Evolutionary conservation across 306 rosid genomes (phyloP).

Genomic region (Lithocarpus polystachyus): DNA sequence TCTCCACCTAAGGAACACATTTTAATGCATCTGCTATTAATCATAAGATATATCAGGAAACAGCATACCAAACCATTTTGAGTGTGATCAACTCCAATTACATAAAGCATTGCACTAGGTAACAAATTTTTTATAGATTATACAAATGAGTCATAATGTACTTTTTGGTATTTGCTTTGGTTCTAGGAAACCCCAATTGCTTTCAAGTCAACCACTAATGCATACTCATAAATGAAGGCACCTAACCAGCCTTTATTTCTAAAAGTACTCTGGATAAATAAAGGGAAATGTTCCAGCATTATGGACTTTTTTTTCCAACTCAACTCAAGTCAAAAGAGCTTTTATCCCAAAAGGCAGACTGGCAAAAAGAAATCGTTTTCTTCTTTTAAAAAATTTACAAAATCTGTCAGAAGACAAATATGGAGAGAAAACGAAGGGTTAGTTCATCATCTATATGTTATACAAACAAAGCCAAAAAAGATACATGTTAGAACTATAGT

Average conservation of each 20-base stretch:
- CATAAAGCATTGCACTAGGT: neutral
- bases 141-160: neutral
- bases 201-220: neutral
- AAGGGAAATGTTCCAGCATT: neutral
- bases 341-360: neutral
- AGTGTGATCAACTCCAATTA: neutral
- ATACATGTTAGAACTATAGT: neutral
- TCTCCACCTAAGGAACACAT: slow-evolving; percentile 69
- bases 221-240: neutral
- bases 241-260: neutral
- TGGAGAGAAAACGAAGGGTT: neutral
- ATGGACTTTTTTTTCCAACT: neutral
- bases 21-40: slow-evolving; percentile 20
- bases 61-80: slow-evolving; percentile 5
- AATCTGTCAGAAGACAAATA: neutral
- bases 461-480: neutral
- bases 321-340: neutral
- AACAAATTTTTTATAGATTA: neutral
- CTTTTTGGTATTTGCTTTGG: neutral
- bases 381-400: neutral
- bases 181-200: neutral
- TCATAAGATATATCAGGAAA: slow-evolving; percentile 10
- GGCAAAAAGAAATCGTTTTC: neutral
- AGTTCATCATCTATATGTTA: neutral
- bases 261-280: neutral